Base-by-base conservation (phyloP, 306 rosid genomes). In the Abrus pulchellus region DNA sequence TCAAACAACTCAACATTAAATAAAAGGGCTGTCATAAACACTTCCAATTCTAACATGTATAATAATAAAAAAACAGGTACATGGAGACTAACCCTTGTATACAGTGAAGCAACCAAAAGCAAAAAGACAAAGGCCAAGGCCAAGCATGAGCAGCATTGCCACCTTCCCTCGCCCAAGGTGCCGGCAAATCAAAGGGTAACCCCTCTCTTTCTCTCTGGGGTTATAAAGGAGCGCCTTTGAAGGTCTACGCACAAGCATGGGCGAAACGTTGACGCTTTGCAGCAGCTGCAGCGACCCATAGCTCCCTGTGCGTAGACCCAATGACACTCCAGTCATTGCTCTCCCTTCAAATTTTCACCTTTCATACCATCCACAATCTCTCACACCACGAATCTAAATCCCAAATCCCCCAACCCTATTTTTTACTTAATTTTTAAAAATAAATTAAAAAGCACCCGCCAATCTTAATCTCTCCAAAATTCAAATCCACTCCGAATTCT, bases 271-370 rank as follows among this genome's bases (percentile, higher is more conserved):
- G 47, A 90, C 92, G 80, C 90, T 94, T 81, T 87, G 94, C 62
- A 79, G 74, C 47, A 84, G 90, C 79, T 86, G 97, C 88, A 93
- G 83, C 72, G 94, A 78, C 71, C 92, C 95, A 83, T 83, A 81
- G 85, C 99, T 93, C 69, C 88, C 90, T 6, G 97, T 88, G 53
- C 99, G 94, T 62, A 87, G 82, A 85, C 97, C 98, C 87, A 91
- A 90, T 90, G 96, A 88, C 93, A 88, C 94, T 88, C 99, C 97
- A 77, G 80, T 91, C 98, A 93, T 91, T 83, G 82, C 83, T 88
- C 85, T 86, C 81, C 83, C 86, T 92, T 87, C 86, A 87, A 83
- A 78, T 77, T 29, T 77, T 79, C 82, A 60, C 74, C 84, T 79
- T 68, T 91, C 97, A 94, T 91, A 52, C 6, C 78, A 86, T 54